Percentiles rank a stretch among this genome's conserved stretches.
These are phyloP conservation scores for Penicillium malachiteum DNA, from an alignment of 495 filamentous ascomycete species.

Conservation along the genomic window DNA sequence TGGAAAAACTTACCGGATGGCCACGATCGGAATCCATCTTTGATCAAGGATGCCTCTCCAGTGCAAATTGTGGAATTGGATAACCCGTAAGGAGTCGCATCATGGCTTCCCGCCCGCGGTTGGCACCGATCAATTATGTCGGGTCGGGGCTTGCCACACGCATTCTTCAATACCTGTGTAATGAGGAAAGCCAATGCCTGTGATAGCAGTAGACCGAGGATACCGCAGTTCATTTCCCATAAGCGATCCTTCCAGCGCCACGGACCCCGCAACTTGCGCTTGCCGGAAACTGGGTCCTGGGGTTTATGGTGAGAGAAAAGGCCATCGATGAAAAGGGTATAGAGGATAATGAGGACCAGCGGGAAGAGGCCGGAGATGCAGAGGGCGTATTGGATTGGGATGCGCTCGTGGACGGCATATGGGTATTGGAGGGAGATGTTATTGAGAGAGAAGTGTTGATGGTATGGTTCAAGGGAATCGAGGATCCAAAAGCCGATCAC, in stretches of 20 bases:
- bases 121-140: constrained; percentile 74
- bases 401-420: constrained; percentile 69
- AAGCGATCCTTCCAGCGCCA: constrained; percentile 65
- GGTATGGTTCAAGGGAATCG: constrained; percentile 55
- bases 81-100: constrained; percentile 49
- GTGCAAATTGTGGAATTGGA: constrained; percentile 69
- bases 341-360: constrained; percentile 63
- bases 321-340: constrained; percentile 72
- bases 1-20: constrained; percentile 59
- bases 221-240: constrained; percentile 83
- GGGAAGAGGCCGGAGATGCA: constrained; percentile 59
- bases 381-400: constrained; percentile 58
- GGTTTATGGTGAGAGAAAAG: constrained; percentile 63
- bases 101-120: constrained; percentile 41
- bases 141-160: constrained; percentile 81
- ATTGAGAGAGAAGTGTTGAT: constrained; percentile 58
- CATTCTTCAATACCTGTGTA: constrained; percentile 80
- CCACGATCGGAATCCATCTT: constrained; percentile 86
- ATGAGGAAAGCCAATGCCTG: constrained; percentile 69
- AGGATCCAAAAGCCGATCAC: constrained; percentile 54
- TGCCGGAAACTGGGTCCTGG: constrained; percentile 32
- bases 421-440: constrained; percentile 70
- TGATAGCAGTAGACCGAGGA: constrained; percentile 69
- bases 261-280: constrained; percentile 59
- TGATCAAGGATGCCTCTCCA: constrained; percentile 59